Base-by-base conservation (phyloP, 495 filamentous ascomycete genomes). In the Friedmanniomyces simplex region DNA sequence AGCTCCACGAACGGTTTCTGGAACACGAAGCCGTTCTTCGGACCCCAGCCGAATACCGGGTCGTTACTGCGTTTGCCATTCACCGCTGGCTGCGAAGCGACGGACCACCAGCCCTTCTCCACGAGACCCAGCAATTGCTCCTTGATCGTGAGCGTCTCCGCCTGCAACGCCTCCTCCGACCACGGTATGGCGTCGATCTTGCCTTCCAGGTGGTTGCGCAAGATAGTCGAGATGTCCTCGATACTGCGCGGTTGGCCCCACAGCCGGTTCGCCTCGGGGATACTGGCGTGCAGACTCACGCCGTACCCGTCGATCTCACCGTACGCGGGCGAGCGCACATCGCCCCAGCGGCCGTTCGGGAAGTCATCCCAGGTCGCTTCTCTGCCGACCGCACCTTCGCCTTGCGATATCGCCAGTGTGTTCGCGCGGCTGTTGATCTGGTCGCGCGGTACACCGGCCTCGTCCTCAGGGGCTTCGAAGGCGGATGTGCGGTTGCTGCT, bases 311-410 rank as follows among this genome's bases (percentile, higher is more conserved):
- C 90, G 54, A 95, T 95, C 69, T 95, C 89, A 58, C 93, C 91
- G 70, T 94, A 98, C 0, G 93, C 93, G 21, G 71, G 71, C 1
- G 68, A 71, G 43, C 73, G 68, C 11, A 91, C 88, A 67, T 96
- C 91, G 67, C 93, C 93, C 84, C 91, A 98, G 46, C 93, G 82
- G 25, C 93, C 94, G 76, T 98, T 98, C 52, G 94, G 93, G 73
- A 85, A 98, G 72, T 98, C 93, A 68, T 98, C 93, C 93, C 93
- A 98, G 6, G 93, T 97, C 22, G 94, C 94, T 73, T 96, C 94
- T 58, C 94, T 78, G 32, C 91, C 93, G 13, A 96, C 77, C n/a
- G 86, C 76, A 39, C 91, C 91, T 61, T 91, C 82, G 2, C 91
- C 91, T 74, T 96, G 89, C 0, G 91, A 94, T 52, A 96, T 96